Percentiles rank a stretch among this genome's conserved stretches.
These are phyloP conservation scores for Colletotrichum gigasporum DNA, from an alignment of 2,329 filamentous ascomycete genomes.

Conservation along the genomic window DNA sequence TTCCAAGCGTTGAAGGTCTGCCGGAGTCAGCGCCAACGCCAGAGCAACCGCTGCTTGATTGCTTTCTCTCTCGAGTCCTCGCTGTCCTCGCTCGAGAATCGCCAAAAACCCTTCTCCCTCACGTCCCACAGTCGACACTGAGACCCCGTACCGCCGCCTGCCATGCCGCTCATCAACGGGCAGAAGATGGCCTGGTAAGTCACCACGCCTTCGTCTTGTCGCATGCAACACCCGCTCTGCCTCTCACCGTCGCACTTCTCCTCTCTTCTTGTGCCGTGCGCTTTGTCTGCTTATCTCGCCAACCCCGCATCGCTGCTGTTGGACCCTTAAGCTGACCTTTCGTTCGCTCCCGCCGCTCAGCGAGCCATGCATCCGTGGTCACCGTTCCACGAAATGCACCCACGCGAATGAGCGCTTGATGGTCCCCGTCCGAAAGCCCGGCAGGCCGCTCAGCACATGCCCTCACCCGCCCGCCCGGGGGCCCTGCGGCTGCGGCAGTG, in stretches of 20 bases:
- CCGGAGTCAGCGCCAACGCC: slow-evolving; percentile 6
- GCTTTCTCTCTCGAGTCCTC: not conserved
- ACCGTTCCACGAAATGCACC: slow-evolving; percentile 79
- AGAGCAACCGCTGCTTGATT: not conserved
- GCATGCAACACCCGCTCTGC: not conserved
- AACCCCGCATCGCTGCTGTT: not conserved
- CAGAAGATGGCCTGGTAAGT: slow-evolving; percentile 79
- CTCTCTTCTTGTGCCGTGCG: not conserved
- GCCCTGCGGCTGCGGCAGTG: slow-evolving; percentile 70
- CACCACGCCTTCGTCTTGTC: slow-evolving; percentile 23
- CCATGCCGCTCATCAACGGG: slow-evolving; percentile 75
- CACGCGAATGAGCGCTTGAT: slow-evolving; percentile 74
- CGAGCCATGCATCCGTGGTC: slow-evolving; percentile 79
- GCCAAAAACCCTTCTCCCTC: not conserved
- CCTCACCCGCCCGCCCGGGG: slow-evolving; percentile 70
- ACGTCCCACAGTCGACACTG: not conserved
- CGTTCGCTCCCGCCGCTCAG: slow-evolving; percentile 47
- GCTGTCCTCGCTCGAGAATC: not conserved
- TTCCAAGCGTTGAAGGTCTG: slow-evolving; percentile 24
- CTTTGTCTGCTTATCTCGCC: not conserved
- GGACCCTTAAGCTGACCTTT: slow-evolving; percentile 32
- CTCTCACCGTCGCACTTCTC: slow-evolving; percentile 10
- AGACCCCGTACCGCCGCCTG: slow-evolving; percentile 33
- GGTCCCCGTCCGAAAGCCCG: slow-evolving; percentile 77
- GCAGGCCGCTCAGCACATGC: slow-evolving; percentile 74